Evolutionary conservation across 75 land plant species (phyloP), one percentile per base, ranked within the genome.

Genomic region (Isoetes taiwanensis): DNA sequence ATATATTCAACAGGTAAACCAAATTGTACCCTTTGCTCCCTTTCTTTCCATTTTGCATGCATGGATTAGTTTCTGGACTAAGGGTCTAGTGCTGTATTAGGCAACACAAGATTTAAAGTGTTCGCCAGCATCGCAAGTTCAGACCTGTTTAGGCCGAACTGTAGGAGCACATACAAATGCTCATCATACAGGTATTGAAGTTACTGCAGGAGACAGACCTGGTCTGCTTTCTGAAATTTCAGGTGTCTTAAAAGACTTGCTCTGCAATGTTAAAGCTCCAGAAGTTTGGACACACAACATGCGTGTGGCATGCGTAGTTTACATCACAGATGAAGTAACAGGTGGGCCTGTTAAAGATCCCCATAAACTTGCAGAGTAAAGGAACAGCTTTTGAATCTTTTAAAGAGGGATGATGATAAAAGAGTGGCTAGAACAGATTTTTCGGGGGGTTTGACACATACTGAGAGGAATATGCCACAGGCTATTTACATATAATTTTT

Each of bases 201-300:
- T 46, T 6, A 8, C n/a, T n/a, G 50, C 25, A 6, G 25, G 16
- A 6, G 50, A 46, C 50, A 19, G 50, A 6, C 50, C 50, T 5
- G 50, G 50, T 6, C 50, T 46, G n/a, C 16, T 46, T 6, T 46
- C 50, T 4, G 50, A 46, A 8, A 46, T 46, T 23, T 46, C 50
- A 4, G 50, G 12, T 4, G 50, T 46, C n/a, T n/a, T 46, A 6
- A n/a, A 5, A 6, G 16, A n/a, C 50, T 4, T 46, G 5, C 8
- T 5, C n/a, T 46, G 50, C 50, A 46, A 46, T 23, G 50, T 46
- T 6, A 23, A 19, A 23, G 50, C 50, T 23, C 25, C 50, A 4
- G 50, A 46, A n/a, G 50, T 46, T 16, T 46, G 50, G 50, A 37
- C 38, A 19, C 50, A 46, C 16, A 46, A 46, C 50, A 6, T n/a